Conservation (phyloP, 2,329 filamentous ascomycete species). For the Tolypocladium ovalisporum region DNA sequence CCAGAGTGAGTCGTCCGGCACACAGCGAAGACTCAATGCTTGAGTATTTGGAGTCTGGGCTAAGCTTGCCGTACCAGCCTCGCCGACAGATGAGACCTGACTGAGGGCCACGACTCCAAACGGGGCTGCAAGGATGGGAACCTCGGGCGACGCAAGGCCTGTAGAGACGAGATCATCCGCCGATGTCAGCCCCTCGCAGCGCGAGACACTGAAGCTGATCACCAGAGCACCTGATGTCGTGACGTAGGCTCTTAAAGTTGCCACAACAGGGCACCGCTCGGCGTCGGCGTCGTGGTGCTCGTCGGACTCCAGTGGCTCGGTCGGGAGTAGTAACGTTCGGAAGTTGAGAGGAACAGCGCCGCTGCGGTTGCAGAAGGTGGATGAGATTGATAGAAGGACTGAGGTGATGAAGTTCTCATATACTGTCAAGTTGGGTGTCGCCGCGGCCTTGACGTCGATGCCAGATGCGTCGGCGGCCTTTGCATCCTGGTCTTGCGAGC, state of each 20-base stretch:
- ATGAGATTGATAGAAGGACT: conserved; percentile 37
- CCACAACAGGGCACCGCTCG: conserved; percentile 24
- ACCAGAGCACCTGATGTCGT: conserved; percentile 45
- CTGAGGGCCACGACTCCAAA: conserved; percentile 31
- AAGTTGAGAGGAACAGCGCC: conserved; percentile 42
- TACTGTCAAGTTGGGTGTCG: conserved; percentile 26
- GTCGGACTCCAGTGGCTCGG: conserved; percentile 6
- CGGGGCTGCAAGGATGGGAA: conserved; percentile 42
- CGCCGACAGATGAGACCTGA: conserved; percentile 8
- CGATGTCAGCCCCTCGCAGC: conserved; percentile 34
- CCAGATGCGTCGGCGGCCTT: conserved; percentile 15
- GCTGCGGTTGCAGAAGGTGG: conserved; percentile 35
- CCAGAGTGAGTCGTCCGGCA: conserved; percentile 33
- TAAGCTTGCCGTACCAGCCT: conserved; percentile 21
- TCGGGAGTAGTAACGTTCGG: conserved; percentile 37
- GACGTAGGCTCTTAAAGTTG: conserved; percentile 41
- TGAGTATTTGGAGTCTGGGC: conserved; percentile 45
- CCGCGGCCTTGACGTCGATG: conserved; percentile 11
- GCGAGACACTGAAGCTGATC: conserved; percentile 35
- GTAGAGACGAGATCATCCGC: conserved; percentile 31
- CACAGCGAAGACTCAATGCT: conserved; percentile 28
- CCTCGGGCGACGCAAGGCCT: conserved; percentile 27
- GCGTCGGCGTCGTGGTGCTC: conserved; percentile 8
- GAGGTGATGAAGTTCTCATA: conserved; percentile 45
- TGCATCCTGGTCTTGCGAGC: conserved; percentile 14